Conservation (phyloP, 805 yeast genomes). For the Ascoidea rubescens region DNA sequence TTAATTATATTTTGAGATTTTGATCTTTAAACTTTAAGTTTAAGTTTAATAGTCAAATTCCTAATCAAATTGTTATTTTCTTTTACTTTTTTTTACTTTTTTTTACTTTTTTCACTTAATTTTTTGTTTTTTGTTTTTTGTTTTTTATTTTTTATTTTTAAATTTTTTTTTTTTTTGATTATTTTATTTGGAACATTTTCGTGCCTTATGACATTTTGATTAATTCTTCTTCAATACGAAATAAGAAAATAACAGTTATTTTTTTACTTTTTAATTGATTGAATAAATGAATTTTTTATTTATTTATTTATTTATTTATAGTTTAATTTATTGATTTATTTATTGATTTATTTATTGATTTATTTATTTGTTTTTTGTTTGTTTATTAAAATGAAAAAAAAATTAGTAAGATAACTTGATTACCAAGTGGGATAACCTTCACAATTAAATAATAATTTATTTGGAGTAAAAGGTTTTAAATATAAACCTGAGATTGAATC, state of each 20-base stretch:
- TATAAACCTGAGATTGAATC: slow-evolving; percentile 2
- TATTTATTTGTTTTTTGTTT: background rate
- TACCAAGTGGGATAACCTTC: background rate
- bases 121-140: too few species aligned
- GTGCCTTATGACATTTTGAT: background rate
- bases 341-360: background rate
- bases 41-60: too few species aligned
- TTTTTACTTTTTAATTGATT: too few species aligned
- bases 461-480: slow-evolving; percentile 3
- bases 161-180: too few species aligned
- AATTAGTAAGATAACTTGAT: background rate
- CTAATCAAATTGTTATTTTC: too few species aligned
- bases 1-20: too few species aligned
- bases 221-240: background rate
- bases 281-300: slow-evolving; percentile 1
- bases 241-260: background rate
- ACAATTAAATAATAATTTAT: slow-evolving; percentile 3
- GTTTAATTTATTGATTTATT: background rate
- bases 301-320: background rate
- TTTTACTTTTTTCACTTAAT: too few species aligned
- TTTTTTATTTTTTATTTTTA: too few species aligned
- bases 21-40: too few species aligned
- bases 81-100: too few species aligned
- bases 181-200: too few species aligned
- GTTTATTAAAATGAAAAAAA: background rate